phyloP scores from a whole-genome alignment of 164 flowering plant species.

The Stephania japonica region DNA sequence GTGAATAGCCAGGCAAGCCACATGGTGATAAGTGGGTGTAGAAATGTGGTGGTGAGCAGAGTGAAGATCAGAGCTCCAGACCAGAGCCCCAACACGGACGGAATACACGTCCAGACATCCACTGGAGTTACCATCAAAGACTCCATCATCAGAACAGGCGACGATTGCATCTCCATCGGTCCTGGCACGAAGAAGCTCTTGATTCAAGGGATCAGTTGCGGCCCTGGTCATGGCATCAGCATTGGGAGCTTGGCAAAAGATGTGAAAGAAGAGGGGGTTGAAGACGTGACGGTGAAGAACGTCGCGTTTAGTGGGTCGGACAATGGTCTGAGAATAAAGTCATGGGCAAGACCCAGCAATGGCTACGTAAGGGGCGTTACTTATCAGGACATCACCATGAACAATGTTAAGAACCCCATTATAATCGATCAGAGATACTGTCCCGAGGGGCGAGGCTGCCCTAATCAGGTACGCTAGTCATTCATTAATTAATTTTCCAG shows the following conservation, averaged over 20 bases:
- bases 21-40: conserved; percentile 20
- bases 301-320: conserved; percentile 21
- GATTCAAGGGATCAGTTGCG: conserved; percentile 19
- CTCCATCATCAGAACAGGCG: conserved; percentile 24
- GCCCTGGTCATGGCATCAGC: conserved; percentile 39
- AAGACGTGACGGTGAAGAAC: conserved; percentile 22
- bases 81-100: conserved; percentile 33
- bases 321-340: conserved; percentile 29
- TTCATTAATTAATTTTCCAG: too few relatives aligned
- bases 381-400: conserved; percentile 23
- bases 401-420: conserved; percentile 24
- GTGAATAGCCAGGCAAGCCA: conserved; percentile 25
- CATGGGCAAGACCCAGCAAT: conserved; percentile 31
- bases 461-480: conserved; percentile 27
- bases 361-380: conserved; percentile 26
- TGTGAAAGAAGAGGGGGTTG: conserved; percentile 24
- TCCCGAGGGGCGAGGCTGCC: conserved; percentile 22
- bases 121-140: conserved; percentile 15
- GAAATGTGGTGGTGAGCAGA: conserved; percentile 12
- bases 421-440: conserved; percentile 33
- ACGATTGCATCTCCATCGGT: conserved; percentile 33
- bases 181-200: conserved; percentile 24
- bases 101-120: conserved; percentile 24
- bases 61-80: conserved; percentile 20
- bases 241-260: conserved; percentile 28